Evolutionary conservation across 75 land plant genomes (phyloP), one percentile per base, ranked within the genome.

Genomic region (Larix kaempferi): DNA sequence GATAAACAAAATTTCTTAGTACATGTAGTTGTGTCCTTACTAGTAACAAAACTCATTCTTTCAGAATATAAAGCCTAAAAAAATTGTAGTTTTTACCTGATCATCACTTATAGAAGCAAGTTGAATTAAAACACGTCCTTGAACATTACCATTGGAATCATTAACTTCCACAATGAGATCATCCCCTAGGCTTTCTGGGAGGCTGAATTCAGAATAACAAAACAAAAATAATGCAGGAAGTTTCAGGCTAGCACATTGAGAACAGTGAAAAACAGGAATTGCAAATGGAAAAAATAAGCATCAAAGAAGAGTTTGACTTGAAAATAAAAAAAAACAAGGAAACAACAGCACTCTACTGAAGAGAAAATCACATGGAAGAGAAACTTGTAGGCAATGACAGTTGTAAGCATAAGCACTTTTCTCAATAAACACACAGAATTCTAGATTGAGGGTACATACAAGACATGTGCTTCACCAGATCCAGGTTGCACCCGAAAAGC

Each of bases 131-230:
- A 82, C 91, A 55, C 89, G 95, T 6, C 99, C 99, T 72, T 57
- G 83, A 23, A 76, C 74, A 59, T 78, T 86, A 75, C 98, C 95
- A 52, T 92, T 93, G 49, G 92, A 91, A 81, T 95, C 94, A 25
- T 84, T 80, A 33, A 97, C 84, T 78, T 95, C 95, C 55, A 95
- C 71, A 16, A 90, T 76, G 17, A 97, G 71, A 76, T 93, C 90
- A 78, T 97, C 99, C 5, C 90, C 89, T 41, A 84, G 81, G 55
- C 89, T 84, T 59, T 95, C 98, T 56, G 98, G 95, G 56, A 91
- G 90, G 88, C 99, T 97, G 89, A 64, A 75, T 15, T 64, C 55
- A 49, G 22, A 39, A 74, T 27, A 54, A 12, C 29, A 33, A 12
- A 19, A n/a, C n/a, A n/a, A 52, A 29, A 26, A 19, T 21, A 52